phyloP scores from a whole-genome alignment of 768 basidiomycete genomes.

The Phallus indusiatus region DNA sequence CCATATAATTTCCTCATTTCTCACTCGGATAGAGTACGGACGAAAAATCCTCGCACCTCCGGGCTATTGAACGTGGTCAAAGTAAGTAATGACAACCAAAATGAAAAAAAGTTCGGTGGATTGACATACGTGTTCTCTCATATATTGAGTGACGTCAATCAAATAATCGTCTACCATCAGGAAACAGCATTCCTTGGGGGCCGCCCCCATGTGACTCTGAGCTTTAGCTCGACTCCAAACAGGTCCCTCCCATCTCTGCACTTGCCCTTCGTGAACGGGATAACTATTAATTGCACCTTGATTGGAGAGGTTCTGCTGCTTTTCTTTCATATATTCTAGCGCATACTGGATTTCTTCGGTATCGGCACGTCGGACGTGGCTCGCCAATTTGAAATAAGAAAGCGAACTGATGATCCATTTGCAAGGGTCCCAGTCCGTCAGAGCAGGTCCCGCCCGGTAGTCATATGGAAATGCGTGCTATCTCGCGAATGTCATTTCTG shows the following conservation, averaged over 20 bases:
- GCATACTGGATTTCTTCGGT: conserved; percentile 42
- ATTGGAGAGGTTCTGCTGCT: conserved; percentile 19
- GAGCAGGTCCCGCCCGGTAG: conserved; percentile 59
- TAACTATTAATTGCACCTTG: conserved; percentile 9
- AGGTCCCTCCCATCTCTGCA: conserved; percentile 26
- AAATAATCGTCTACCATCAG: conserved; percentile 51
- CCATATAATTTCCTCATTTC: conserved; percentile 18
- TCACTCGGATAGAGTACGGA: conserved; percentile 32
- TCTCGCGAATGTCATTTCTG: conserved; percentile 13
- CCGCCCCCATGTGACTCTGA: conserved; percentile 20
- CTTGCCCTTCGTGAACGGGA: conserved; percentile 9
- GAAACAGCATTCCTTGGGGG: conserved; percentile 32
- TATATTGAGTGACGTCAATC: conserved; percentile 52
- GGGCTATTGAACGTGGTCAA: conserved; percentile 34
- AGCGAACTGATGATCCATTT: conserved; percentile 65
- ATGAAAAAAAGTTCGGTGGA: neutral
- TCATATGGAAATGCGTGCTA: conserved; percentile 75
- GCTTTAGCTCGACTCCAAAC: conserved; percentile 34
- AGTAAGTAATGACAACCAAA: neutral
- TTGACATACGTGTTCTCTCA: conserved; percentile 51
- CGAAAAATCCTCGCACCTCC: conserved; percentile 51
- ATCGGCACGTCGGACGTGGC: conserved; percentile 39
- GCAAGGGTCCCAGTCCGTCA: conserved; percentile 67
- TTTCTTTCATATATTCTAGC: conserved; percentile 36
- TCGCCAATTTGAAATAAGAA: conserved; percentile 36